These are phyloP conservation scores for Penicillium atrosanguineum DNA, from an alignment of 495 filamentous ascomycete genomes.

Conservation along the genomic window DNA sequence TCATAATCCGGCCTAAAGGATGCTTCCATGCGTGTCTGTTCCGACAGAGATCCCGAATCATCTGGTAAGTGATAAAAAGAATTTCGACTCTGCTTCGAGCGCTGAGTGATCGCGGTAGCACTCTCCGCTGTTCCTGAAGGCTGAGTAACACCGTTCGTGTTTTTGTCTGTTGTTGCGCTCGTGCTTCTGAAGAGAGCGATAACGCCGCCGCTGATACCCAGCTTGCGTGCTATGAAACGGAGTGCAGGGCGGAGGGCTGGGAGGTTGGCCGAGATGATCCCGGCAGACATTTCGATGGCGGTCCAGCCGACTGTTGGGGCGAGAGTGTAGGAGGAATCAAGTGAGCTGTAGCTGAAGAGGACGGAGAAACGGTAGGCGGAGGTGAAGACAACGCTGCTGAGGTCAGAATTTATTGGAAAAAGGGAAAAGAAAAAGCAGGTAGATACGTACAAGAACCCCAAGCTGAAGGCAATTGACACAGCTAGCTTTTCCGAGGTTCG, in stretches of 20 bases:
- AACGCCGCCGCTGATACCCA: slow-evolving; percentile 13
- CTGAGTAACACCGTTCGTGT: slow-evolving; percentile 2
- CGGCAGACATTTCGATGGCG: slow-evolving; percentile 44
- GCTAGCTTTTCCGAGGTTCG: slow-evolving; percentile 21
- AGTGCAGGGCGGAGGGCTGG: slow-evolving; percentile 38
- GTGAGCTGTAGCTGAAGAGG: slow-evolving; percentile 33
- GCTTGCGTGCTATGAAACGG: slow-evolving; percentile 10
- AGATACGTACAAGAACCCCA: slow-evolving; percentile 30
- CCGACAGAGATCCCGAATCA: slow-evolving; percentile 3
- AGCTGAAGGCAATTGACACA: slow-evolving; percentile 21
- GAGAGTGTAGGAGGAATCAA: slow-evolving; percentile 38
- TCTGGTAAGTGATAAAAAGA: slow-evolving; percentile 22
- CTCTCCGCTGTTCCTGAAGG: slow-evolving; percentile 3
- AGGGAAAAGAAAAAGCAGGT: too few relatives aligned
- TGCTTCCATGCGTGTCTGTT: slow-evolving; percentile 1
- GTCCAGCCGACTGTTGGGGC: slow-evolving; percentile 43
- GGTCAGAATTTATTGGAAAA: neutral
- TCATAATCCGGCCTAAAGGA: slow-evolving; percentile 20
- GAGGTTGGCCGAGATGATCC: slow-evolving; percentile 46
- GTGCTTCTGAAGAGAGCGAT: slow-evolving; percentile 12
- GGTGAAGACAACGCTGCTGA: slow-evolving; percentile 34
- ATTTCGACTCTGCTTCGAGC: slow-evolving; percentile 6
- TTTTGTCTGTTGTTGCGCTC: slow-evolving; percentile 3
- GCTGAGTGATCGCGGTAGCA: slow-evolving; percentile 2
- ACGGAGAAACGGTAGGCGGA: slow-evolving; percentile 34